Evolutionary conservation across 2,329 filamentous ascomycete species (phyloP).

Genomic region (Ascochyta viciae-villosae): DNA sequence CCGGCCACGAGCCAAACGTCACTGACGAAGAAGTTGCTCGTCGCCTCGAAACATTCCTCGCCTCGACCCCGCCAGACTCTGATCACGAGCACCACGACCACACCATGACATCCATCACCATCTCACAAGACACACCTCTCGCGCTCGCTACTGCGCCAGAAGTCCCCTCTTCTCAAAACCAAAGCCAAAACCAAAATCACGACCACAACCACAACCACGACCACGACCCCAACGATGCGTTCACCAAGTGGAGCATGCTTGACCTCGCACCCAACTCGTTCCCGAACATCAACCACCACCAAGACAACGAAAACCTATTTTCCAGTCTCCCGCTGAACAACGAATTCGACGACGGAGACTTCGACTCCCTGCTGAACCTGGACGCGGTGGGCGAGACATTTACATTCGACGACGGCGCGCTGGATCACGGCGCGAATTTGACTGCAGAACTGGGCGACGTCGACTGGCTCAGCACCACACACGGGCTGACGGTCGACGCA

Average conservation of each 20-base stretch:
- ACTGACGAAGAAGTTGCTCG: slow-evolving; percentile 58
- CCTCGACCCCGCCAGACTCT: slow-evolving; percentile 57
- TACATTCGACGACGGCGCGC: slow-evolving; percentile 38
- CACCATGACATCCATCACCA: slow-evolving; percentile 39
- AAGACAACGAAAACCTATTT: slow-evolving; percentile 46
- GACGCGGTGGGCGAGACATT: slow-evolving; percentile 50
- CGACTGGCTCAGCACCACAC: slow-evolving; percentile 27
- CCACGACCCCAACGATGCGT: slow-evolving; percentile 3
- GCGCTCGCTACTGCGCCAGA: slow-evolving; percentile 15
- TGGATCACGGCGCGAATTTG: slow-evolving; percentile 24
- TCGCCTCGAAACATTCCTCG: slow-evolving; percentile 58
- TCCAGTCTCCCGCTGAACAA: slow-evolving; percentile 45
- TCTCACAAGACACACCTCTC: slow-evolving; percentile 31
- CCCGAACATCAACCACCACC: slow-evolving; percentile 41
- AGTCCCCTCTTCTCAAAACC: background rate
- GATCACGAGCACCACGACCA: slow-evolving; percentile 45
- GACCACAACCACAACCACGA: background rate
- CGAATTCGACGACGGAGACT: slow-evolving; percentile 51
- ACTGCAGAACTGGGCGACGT: slow-evolving; percentile 16
- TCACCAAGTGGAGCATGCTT: slow-evolving; percentile 32
- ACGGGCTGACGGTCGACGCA: slow-evolving; percentile 20
- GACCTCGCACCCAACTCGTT: slow-evolving; percentile 29
- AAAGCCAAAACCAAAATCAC: background rate
- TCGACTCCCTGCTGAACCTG: slow-evolving; percentile 50
- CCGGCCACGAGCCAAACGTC: slow-evolving; percentile 34